Base-by-base conservation (phyloP, 306 rosid species). In the barrel medic (Medicago truncatula) region DNA sequence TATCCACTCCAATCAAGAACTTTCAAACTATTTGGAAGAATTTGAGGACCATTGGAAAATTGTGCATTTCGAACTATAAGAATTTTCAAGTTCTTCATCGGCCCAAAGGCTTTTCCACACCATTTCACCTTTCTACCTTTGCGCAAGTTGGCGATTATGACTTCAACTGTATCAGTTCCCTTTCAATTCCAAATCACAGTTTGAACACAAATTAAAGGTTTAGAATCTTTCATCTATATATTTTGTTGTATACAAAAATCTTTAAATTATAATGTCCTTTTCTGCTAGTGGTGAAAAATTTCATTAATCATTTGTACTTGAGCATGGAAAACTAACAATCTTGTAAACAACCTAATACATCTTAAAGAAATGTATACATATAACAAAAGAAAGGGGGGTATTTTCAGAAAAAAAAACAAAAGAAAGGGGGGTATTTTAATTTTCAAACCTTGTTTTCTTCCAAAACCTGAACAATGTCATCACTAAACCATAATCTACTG, bases 1-100 rank as follows among this genome's bases (percentile, higher is more conserved):
- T 71, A 71, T 18, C 65, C 65, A 54, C 53, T 71, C 76, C 65
- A 71, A 34, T 71, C 65, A 12, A 71, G 15, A 28, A 71, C 76
- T 12, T 39, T 40, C 31, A 71, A 56, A 12, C 76, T 71, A 36
- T 71, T 71, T 54, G 76, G 76, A 1, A 75, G 61, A 63, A 62
- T 9, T 46, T 49, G 28, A 40, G 78, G 63, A 12, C 78, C 71
- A 6, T 0, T 13, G 21, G 21, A 75, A 47, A 75, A 62, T 16
- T 3, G 5, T 3, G 31, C 62, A 46, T 28, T 36, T 40, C 65
- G 14, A 18, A 54, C 8, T 17, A 53, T 71, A 2, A 54, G 65
- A 38, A 71, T 58, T 54, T 40, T 38, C 38, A 71, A 61, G 23
- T 71, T 71, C n/a, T 40, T 71, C 76, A 71, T 71, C 7, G 18